phyloP scores from a whole-genome alignment of 108 stramenopile species.

The Cylindrotheca closterium region DNA sequence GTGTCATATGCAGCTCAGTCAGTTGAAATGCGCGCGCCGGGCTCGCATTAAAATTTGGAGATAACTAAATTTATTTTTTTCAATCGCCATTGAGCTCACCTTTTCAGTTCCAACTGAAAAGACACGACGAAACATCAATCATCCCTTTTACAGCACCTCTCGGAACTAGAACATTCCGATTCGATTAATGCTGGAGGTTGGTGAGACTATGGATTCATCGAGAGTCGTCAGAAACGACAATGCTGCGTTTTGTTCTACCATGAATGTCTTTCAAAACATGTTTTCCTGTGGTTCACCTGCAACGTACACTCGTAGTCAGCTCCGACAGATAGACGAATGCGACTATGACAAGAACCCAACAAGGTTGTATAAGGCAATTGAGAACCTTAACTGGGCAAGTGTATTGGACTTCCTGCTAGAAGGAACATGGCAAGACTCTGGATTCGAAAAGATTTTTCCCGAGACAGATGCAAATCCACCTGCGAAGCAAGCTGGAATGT shows the following conservation, averaged over 20 bases:
- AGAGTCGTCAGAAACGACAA: no score
- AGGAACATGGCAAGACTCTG: constrained; percentile 27
- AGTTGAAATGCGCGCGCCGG: no score
- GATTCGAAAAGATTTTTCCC: neutral
- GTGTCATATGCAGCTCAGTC: no score
- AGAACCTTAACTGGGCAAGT: constrained; percentile 54
- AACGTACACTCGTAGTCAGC: neutral
- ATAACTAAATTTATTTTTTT: no score
- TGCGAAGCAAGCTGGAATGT: constrained; percentile 59
- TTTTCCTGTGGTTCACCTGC: neutral
- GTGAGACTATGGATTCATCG: no score
- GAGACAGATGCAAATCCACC: constrained; percentile 17
- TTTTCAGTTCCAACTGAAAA: no score
- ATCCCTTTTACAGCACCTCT: no score
- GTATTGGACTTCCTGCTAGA: constrained; percentile 36
- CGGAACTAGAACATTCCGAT: no score
- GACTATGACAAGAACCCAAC: constrained; percentile 77
- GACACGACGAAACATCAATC: no score
- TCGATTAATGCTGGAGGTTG: no score
- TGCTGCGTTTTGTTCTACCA: neutral
- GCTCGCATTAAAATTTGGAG: no score
- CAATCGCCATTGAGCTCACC: no score
- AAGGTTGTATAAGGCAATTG: constrained; percentile 63
- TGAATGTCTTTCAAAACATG: neutral
- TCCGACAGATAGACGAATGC: constrained; percentile 30